Conservation (phyloP, 2,329 filamentous ascomycete species). For the Colletotrichum sp. region DNA sequence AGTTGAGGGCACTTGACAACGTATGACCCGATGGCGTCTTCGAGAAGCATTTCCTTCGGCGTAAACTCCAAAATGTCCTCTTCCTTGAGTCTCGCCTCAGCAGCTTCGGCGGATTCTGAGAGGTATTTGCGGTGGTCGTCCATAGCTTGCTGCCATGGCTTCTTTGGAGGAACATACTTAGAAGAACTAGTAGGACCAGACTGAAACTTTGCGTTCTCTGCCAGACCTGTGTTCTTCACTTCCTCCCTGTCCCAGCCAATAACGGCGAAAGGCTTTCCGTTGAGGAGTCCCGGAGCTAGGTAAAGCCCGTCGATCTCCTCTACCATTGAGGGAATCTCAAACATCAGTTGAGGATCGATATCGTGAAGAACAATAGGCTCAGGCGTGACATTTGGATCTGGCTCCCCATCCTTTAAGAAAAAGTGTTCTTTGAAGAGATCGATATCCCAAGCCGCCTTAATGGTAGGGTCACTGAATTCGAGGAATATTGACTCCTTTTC, state of each 20-base stretch:
- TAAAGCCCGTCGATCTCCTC: neutral
- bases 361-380: neutral
- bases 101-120: neutral
- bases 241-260: neutral
- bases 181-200: neutral
- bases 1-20: neutral
- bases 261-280: neutral
- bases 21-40: neutral
- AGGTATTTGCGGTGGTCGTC: neutral
- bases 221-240: neutral
- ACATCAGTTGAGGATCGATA: neutral
- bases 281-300: neutral
- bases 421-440: neutral
- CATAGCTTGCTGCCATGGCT: neutral
- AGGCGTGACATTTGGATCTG: neutral
- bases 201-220: neutral
- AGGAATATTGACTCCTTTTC: neutral
- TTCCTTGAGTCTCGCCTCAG: neutral
- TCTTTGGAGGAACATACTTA: neutral
- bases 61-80: neutral
- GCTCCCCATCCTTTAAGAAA: neutral
- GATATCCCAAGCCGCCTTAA: neutral
- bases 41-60: neutral
- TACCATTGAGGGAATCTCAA: neutral
- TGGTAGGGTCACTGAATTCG: neutral